Evolutionary conservation across 331 rosid species (phyloP), one percentile per base, ranked within the genome.

Genomic region (Phaseolus coccineus): DNA sequence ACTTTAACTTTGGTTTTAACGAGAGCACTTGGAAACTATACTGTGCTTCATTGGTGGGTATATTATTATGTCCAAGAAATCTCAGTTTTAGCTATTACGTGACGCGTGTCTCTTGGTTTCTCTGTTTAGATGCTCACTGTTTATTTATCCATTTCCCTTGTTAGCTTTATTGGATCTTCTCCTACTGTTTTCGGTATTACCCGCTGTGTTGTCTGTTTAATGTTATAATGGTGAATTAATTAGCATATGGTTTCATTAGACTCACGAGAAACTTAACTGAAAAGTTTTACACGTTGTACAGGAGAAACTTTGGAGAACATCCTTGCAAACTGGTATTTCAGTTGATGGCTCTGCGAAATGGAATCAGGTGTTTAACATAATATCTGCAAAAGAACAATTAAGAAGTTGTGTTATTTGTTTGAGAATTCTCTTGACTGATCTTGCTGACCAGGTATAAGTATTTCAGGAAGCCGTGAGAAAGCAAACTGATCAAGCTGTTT

Each of bases 1-100:
- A 87, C 83, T 92, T 90, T 87, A 90, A 90, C 76, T 92, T 90
- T 22, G 91, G 89, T 81, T 90, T 92, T 80, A 70, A 84, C 4
- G 97, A 92, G 81, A 87, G 84, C 42, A 83, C 85, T 67, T 92
- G 97, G 97, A 92, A 88, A 81, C 76, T 83, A 48, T 92, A 92
- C 79, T 84, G 95, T 83, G 69, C 40, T 40, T 84, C 93, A 69
- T 80, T 90, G 90, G 97, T 92, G 85, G 70, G 80, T 76, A 75
- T 70, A 68, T 66, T 74, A 52, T 42, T 77, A 25, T 69, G 47
- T 73, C 40, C 42, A 15, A 28, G 64, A 44, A 37, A 52, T 83
- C 9, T 67, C 37, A 63, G 19, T 42, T 68, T 61, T 72, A 69
- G 37, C 24, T 76, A 25, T 42, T 53, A 27, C 80, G 31, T 61